Conservation (phyloP, 208 protist genomes). For the Tritrichomonas foetus region DNA sequence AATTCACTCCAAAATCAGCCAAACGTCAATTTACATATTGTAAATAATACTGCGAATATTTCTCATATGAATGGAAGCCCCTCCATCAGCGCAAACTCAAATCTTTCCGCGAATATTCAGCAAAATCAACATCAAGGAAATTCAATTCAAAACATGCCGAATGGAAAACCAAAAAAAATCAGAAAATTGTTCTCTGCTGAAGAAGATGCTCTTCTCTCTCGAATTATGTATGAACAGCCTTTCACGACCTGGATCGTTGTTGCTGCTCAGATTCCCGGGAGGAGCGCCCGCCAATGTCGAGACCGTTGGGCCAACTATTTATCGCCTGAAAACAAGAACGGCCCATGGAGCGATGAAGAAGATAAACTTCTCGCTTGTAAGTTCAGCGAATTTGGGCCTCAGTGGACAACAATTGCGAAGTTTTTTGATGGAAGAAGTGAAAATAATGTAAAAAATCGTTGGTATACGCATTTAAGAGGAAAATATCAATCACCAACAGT, state of each 20-base stretch:
- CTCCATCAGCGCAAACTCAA: too few species aligned
- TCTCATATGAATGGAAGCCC: too few species aligned
- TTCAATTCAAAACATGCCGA: too few species aligned
- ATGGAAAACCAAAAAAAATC: not conserved
- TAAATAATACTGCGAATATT: too few species aligned
- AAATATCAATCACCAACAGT: not conserved
- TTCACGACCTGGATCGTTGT: not conserved
- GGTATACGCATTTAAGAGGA: conserved; percentile 19
- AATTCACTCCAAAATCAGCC: too few species aligned
- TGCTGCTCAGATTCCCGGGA: not conserved
- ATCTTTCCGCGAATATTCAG: too few species aligned
- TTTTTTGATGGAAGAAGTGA: conserved; percentile 34
- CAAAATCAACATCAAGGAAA: too few species aligned
- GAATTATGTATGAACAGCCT: conserved; percentile 2
- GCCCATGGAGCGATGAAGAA: not conserved
- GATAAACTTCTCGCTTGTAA: not conserved
- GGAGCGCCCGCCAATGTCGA: not conserved
- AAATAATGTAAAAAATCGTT: conserved; percentile 34
- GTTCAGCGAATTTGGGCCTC: not conserved
- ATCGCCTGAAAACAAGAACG: not conserved
- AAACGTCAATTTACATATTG: too few species aligned
- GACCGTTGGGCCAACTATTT: conserved; percentile 5
- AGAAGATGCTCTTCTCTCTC: not conserved
- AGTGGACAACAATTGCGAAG: conserved; percentile 23
- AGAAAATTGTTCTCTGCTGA: not conserved